Conservation (phyloP, 768 basidiomycete species). For the Cystofilobasidium macerans region DNA sequence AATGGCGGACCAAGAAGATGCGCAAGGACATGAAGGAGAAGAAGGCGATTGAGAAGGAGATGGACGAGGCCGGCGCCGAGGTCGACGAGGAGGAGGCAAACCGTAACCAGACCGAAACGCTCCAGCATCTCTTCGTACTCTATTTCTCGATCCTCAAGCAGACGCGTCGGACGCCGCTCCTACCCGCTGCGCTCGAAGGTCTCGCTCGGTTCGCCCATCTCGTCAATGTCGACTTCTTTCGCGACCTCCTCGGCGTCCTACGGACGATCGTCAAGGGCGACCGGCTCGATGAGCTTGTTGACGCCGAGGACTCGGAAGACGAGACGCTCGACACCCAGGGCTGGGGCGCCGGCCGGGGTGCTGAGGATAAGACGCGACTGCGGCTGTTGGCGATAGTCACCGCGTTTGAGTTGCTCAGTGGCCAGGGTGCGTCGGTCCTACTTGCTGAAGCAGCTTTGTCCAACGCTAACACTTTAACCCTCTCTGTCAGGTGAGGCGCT, state of each 20-base stretch:
- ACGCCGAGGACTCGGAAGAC: slow-evolving; percentile 33
- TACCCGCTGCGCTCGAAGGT: slow-evolving; percentile 79
- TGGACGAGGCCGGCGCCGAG: slow-evolving; percentile 87
- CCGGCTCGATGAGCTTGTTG: slow-evolving; percentile 27
- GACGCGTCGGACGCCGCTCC: slow-evolving; percentile 58
- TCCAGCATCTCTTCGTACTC: slow-evolving; percentile 90
- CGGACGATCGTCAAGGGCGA: slow-evolving; percentile 58
- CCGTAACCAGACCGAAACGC: slow-evolving; percentile 81
- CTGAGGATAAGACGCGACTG: slow-evolving; percentile 39
- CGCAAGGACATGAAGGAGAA: slow-evolving; percentile 74
- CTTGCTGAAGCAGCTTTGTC: slow-evolving; percentile 4
- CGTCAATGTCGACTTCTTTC: slow-evolving; percentile 97
- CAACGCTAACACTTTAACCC: slow-evolving; percentile 19
- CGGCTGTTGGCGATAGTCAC: slow-evolving; percentile 75
- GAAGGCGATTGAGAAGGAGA: slow-evolving; percentile 79
- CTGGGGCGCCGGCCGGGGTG: slow-evolving; percentile 41
- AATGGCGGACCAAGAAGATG: slow-evolving; percentile 84
- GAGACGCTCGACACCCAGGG: slow-evolving; percentile 35
- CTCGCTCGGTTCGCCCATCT: slow-evolving; percentile 89
- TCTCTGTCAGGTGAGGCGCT: slow-evolving; percentile 71
- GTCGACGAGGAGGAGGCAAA: slow-evolving; percentile 84
- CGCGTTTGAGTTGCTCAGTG: slow-evolving; percentile 91
- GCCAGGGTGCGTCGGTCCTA: slow-evolving; percentile 59
- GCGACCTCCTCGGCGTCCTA: slow-evolving; percentile 78
- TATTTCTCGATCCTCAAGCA: slow-evolving; percentile 94